These are phyloP conservation scores for Sanghuangporus sanghuang DNA, from an alignment of 1,284 basidiomycete species.

Conservation along the genomic window DNA sequence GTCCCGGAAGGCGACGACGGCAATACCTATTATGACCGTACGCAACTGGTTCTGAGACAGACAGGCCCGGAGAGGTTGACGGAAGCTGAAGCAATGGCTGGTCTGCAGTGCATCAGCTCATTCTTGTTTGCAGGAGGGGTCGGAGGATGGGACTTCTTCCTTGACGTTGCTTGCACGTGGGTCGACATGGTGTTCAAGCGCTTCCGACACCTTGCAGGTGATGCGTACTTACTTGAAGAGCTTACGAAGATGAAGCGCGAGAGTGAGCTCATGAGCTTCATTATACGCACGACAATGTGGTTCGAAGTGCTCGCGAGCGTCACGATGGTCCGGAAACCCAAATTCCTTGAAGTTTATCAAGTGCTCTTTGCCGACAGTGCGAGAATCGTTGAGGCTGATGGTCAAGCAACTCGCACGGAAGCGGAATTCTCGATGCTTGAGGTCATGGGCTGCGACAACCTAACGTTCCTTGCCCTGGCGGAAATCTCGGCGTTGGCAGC, in stretches of 20 bases:
- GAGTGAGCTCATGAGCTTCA: constrained; percentile 42
- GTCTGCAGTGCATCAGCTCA: constrained; percentile 65
- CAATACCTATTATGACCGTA: background rate
- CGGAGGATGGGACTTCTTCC: constrained; percentile 63
- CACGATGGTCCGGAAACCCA: constrained; percentile 53
- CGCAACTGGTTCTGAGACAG: background rate
- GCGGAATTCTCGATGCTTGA: constrained; percentile 60
- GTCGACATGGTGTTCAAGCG: constrained; percentile 42
- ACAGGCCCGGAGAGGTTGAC: background rate
- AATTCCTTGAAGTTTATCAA: constrained; percentile 52
- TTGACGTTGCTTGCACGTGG: constrained; percentile 51
- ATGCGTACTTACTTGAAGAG: background rate
- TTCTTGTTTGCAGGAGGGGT: constrained; percentile 70
- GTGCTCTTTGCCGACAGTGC: constrained; percentile 44
- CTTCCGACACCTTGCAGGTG: background rate
- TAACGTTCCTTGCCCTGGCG: constrained; percentile 70
- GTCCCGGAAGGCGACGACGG: constrained; percentile 1
- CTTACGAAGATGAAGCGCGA: background rate
- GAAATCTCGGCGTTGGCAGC: constrained; percentile 60
- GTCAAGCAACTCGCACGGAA: constrained; percentile 17
- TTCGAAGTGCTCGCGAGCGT: constrained; percentile 77
- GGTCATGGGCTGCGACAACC: constrained; percentile 82
- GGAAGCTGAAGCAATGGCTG: constrained; percentile 59
- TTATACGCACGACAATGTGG: constrained; percentile 80
- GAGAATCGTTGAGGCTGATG: constrained; percentile 31